Conservation (phyloP, 371 early-diverging fungal species). For the Mortierella sp. region DNA sequence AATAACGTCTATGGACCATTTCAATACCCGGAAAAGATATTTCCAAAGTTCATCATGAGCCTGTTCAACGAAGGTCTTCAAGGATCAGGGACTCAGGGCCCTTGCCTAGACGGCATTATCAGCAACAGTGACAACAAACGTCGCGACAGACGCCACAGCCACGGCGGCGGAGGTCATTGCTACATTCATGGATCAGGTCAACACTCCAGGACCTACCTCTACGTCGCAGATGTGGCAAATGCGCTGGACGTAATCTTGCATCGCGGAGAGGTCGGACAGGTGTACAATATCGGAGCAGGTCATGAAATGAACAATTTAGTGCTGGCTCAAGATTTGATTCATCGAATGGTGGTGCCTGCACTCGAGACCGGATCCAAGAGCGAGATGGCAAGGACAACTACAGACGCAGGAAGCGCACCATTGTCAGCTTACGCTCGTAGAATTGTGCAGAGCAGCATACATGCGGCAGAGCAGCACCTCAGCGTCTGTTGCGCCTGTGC, state of each 20-base stretch:
- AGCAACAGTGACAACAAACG: neutral
- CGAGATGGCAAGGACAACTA: conserved; percentile 17
- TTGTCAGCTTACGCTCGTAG: neutral
- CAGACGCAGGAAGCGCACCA: neutral
- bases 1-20: conserved; percentile 91
- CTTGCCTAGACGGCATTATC: neutral
- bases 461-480: conserved; percentile 15
- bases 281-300: conserved; percentile 87
- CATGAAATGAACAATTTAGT: conserved; percentile 81
- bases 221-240: conserved; percentile 81
- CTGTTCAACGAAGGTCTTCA: conserved; percentile 63
- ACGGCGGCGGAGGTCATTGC: conserved; percentile 39
- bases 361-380: neutral
- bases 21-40: conserved; percentile 91
- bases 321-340: conserved; percentile 72
- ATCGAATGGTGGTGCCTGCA: conserved; percentile 59
- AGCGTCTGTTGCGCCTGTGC: conserved; percentile 11
- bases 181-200: conserved; percentile 86
- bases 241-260: conserved; percentile 82
- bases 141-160: neutral
- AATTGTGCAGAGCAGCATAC: neutral
- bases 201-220: conserved; percentile 83
- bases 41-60: conserved; percentile 87
- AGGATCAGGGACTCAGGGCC: neutral
- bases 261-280: conserved; percentile 73